Conservation (phyloP, 2,329 filamentous ascomycete species). For the Pseudocercospora fijiensis region DNA sequence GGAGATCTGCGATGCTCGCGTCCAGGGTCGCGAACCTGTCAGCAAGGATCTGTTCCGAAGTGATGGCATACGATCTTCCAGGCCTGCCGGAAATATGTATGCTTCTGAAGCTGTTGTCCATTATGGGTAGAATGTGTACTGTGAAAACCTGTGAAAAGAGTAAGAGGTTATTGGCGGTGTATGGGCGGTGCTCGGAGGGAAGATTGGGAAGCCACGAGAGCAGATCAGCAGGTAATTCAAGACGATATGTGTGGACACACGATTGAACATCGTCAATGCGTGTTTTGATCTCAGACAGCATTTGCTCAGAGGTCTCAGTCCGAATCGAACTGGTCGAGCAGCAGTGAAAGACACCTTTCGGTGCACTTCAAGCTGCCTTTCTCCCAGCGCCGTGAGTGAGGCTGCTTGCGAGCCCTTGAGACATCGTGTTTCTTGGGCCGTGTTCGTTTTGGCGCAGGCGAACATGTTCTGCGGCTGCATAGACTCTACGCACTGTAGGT, state of each 20-base stretch:
- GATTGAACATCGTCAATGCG: neutral
- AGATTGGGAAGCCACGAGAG: neutral
- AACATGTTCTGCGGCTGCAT: too few species aligned
- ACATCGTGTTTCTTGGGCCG: too few species aligned
- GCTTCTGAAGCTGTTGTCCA: neutral
- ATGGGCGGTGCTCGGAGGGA: neutral
- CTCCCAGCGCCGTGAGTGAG: too few species aligned
- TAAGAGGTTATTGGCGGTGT: neutral
- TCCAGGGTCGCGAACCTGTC: neutral
- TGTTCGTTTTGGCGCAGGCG: too few species aligned
- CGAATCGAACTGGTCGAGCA: neutral
- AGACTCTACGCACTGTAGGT: too few species aligned
- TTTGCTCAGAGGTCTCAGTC: neutral
- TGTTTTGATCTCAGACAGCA: neutral
- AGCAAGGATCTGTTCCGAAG: neutral
- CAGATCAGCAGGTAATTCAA: neutral
- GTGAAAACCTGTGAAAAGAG: neutral
- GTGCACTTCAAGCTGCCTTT: too few species aligned
- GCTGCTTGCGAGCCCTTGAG: too few species aligned
- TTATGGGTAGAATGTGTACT: neutral
- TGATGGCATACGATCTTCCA: neutral
- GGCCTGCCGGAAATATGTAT: neutral
- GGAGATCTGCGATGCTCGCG: neutral
- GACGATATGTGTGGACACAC: neutral
- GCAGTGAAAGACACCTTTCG: neutral